Base-by-base conservation (phyloP, 208 protist genomes). In the Leptomonas pyrrhocoris region DNA sequence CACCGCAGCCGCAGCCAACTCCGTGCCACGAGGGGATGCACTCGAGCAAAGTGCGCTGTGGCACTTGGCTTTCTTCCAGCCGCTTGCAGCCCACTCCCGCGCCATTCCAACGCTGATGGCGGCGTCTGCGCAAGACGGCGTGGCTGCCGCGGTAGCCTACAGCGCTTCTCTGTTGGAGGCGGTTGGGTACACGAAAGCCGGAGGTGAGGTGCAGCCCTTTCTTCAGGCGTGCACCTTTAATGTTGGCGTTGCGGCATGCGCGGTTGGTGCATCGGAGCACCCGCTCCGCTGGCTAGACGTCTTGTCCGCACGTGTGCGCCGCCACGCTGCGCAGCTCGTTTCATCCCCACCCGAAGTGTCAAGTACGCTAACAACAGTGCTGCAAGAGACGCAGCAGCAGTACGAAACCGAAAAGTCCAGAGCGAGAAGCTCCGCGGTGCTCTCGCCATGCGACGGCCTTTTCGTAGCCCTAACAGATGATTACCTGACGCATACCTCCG, bases 391-490 rank as follows among this genome's bases (percentile, higher is more conserved):
- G 34, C 60, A 74, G 38, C 60, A 55, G 51, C 28, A 45, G 8
- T 42, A 42, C 27, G 5, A 23, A 11, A 42, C 2, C 28, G 31
- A 57, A 9, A 45, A 31, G 21, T 8, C 9, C 45, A 28, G 18
- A 12, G 40, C 34, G n/a, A 64, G 12, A 25, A 19, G 2, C 12
- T 49, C 8, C 23, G 1, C 25, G 1, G 25, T 6, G 1, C 4
- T 19, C 4, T 36, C 58, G 0, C 9, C 58, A 2, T 65, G 54
- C n/a, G 61, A 77, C 19, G 53, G 67, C 23, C 45, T 88, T 7
- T 82, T 88, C 48, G 64, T 62, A 1, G 73, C 68, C 2, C 75
- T 88, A 28, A 51, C 76, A 7, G 55, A 66, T 2, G 79, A 68
- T 21, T 76, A 78, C 36, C 16, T 64, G 1, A 6, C 25, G 18